Conservation (phyloP, 371 early-diverging fungal genomes). For the Mortierella sp. region DNA sequence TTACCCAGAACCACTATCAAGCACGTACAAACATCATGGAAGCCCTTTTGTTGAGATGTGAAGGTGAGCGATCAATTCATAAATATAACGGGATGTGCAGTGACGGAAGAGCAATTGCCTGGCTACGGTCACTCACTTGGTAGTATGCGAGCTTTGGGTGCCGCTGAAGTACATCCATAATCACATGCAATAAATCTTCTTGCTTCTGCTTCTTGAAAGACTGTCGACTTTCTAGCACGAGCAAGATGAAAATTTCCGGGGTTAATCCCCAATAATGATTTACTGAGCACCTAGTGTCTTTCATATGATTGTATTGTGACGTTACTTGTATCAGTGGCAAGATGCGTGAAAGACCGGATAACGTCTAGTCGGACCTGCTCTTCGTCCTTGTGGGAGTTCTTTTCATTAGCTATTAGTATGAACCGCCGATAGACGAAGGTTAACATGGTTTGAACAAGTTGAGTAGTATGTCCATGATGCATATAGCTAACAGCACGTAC, state of each 20-base stretch:
- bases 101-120: background rate
- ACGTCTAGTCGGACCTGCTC: conserved; percentile 66
- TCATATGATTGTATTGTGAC: background rate
- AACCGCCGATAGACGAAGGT: background rate
- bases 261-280: background rate
- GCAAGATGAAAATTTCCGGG: conserved; percentile 1
- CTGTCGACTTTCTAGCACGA: conserved; percentile 50
- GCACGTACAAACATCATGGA: conserved; percentile 79
- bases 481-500: background rate
- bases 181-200: conserved; percentile 61
- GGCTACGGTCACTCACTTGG: conserved; percentile 60
- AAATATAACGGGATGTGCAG: background rate
- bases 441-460: background rate
- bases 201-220: conserved; percentile 57
- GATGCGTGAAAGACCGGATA: conserved; percentile 63
- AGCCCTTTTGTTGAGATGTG: conserved; percentile 61
- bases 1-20: conserved; percentile 71
- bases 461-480: background rate
- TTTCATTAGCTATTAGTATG: background rate
- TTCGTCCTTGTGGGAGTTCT: conserved; percentile 61
- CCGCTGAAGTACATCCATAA: conserved; percentile 64
- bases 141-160: conserved; percentile 76
- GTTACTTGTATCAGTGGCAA: conserved; percentile 50
- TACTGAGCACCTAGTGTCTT: background rate
- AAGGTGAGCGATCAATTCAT: conserved; percentile 4